phyloP scores from a whole-genome alignment of 139 green algal species.

The Volvox reticuliferus region DNA sequence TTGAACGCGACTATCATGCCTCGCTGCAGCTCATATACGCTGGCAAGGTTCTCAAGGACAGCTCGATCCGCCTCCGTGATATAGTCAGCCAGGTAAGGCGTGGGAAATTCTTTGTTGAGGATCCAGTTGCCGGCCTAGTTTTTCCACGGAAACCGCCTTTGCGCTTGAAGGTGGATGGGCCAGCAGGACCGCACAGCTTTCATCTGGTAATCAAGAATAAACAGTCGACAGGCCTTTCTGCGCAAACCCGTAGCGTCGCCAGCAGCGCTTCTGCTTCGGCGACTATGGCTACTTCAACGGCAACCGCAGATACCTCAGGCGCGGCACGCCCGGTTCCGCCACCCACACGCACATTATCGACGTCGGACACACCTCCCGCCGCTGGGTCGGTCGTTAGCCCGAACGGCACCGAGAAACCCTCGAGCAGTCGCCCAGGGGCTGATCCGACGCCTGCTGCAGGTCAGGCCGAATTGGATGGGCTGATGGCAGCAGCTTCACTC shows the following conservation, averaged over 20 bases:
- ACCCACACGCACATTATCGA: background rate
- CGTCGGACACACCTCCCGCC: background rate
- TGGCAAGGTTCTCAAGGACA: conserved; percentile 75
- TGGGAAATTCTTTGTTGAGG: background rate
- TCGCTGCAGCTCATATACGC: conserved; percentile 74
- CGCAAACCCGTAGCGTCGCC: background rate
- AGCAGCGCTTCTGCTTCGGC: background rate
- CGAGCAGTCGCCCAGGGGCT: background rate
- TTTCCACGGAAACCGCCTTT: background rate
- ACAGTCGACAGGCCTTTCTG: background rate
- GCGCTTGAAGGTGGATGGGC: conserved; percentile 50
- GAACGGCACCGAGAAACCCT: background rate
- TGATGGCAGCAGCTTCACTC: background rate
- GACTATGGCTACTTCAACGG: background rate
- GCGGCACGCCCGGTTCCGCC: background rate
- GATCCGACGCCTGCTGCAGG: background rate
- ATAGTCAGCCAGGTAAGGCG: conserved; percentile 55
- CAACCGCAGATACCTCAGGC: background rate
- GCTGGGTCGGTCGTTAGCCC: background rate
- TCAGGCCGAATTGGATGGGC: background rate
- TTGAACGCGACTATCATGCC: no score
- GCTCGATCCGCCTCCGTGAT: conserved; percentile 17
- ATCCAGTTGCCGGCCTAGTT: background rate
- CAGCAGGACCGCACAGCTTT: conserved; percentile 56
- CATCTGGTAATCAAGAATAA: conserved; percentile 76